These are phyloP conservation scores for Aspergillus pseudoterreus DNA, from an alignment of 2,329 filamentous ascomycete species.

Conservation along the genomic window DNA sequence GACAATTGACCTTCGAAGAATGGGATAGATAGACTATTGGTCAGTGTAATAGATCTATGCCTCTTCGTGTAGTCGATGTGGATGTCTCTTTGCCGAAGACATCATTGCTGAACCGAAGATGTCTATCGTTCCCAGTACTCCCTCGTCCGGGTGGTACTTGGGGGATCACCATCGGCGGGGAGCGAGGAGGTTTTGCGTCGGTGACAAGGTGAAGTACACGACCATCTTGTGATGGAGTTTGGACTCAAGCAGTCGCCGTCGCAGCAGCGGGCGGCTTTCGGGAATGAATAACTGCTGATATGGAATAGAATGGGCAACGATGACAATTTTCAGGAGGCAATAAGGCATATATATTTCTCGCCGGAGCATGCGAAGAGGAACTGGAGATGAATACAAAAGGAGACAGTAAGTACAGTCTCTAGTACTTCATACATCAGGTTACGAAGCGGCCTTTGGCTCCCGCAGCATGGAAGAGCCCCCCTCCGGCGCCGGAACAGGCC, in stretches of 20 bases:
- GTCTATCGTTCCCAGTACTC: too few species aligned
- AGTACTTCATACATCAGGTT: not conserved
- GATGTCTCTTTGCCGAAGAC: not conserved
- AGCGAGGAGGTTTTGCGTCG: slow-evolving; percentile 4
- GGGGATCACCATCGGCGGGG: not conserved
- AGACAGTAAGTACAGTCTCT: not conserved
- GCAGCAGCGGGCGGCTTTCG: not conserved
- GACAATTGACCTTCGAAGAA: too few species aligned
- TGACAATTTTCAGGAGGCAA: too few species aligned
- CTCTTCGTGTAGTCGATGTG: too few species aligned
- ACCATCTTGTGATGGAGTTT: not conserved
- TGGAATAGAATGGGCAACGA: not conserved
- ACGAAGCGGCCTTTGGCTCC: not conserved
- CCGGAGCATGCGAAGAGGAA: too few species aligned
- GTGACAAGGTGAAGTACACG: slow-evolving; percentile 1
- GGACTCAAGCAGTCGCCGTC: not conserved
- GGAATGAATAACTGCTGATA: not conserved
- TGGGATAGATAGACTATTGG: too few species aligned
- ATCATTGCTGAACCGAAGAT: not conserved
- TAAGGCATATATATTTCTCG: too few species aligned
- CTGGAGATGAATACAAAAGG: too few species aligned
- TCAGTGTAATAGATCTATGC: too few species aligned
- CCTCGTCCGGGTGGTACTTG: not conserved
- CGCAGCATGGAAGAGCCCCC: slow-evolving; percentile 1
- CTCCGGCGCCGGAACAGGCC: not conserved